Conservation (phyloP, 306 rosid species). For the Rosa chinensis region DNA sequence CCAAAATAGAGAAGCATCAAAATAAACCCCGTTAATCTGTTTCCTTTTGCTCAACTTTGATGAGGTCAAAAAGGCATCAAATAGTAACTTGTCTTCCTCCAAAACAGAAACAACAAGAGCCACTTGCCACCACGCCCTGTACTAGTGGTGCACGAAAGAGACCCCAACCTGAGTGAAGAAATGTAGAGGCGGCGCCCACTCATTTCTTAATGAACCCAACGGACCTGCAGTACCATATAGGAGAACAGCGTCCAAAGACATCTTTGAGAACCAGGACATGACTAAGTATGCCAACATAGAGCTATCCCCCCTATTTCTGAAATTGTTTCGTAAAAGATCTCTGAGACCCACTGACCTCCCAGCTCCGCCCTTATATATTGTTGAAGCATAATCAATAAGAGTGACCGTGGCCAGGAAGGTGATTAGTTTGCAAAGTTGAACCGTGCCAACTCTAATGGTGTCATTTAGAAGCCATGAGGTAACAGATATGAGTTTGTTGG, state of each 20-base stretch:
- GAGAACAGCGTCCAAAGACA: not conserved
- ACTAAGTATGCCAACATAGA: not conserved
- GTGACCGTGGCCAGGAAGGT: slow-evolving; percentile 2
- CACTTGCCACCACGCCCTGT: slow-evolving; percentile 46
- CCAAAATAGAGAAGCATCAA: slow-evolving; percentile 44
- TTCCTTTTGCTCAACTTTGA: slow-evolving; percentile 43
- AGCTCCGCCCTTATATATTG: not conserved
- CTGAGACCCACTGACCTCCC: not conserved
- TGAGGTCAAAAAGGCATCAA: slow-evolving; percentile 36
- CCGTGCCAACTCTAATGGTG: not conserved
- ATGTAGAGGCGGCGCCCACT: not conserved
- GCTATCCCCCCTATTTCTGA: not conserved
- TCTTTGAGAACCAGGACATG: not conserved
- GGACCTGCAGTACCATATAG: not conserved
- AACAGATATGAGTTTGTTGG: not conserved
- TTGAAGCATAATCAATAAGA: not conserved
- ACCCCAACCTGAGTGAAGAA: not conserved
- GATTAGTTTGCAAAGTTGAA: not conserved
- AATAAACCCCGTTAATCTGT: slow-evolving; percentile 39
- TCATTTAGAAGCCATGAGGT: not conserved
- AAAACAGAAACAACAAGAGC: slow-evolving; percentile 44
- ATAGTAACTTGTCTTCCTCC: slow-evolving; percentile 32
- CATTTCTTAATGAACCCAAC: not conserved
- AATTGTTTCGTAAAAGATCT: not conserved
- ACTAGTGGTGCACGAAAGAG: not conserved